Evolutionary conservation across 768 basidiomycete species (phyloP).

Genomic region (Leucosporidium creatinivorum): DNA sequence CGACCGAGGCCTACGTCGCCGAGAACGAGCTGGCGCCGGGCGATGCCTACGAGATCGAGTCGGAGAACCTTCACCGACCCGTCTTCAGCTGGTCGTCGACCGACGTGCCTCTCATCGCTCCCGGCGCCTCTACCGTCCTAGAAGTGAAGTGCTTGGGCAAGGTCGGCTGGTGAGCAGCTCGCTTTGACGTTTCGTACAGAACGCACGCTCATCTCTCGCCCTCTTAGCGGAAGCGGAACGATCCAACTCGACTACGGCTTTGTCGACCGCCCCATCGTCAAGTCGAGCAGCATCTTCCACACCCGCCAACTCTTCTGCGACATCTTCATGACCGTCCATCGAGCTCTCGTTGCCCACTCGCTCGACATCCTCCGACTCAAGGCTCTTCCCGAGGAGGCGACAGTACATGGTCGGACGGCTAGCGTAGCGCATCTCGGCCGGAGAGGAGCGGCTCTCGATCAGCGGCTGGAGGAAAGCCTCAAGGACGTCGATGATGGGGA

Average conservation of each 20-base stretch:
- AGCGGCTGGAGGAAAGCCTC: conserved; percentile 33
- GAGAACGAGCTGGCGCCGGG: conserved; percentile 75
- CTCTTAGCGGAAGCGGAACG: conserved; percentile 62
- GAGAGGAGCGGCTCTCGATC: conserved; percentile 27
- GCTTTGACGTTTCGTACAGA: not conserved
- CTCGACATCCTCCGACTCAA: conserved; percentile 70
- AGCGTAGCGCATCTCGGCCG: conserved; percentile 23
- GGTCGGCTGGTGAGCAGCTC: conserved; percentile 66
- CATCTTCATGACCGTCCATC: conserved; percentile 86
- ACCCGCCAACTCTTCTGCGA: conserved; percentile 82
- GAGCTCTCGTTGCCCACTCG: conserved; percentile 77
- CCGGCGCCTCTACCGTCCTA: conserved; percentile 64
- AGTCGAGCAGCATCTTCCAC: conserved; percentile 54
- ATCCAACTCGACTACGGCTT: conserved; percentile 78
- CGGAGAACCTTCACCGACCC: conserved; percentile 65
- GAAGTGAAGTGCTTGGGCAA: conserved; percentile 76
- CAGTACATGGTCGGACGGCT: conserved; percentile 12
- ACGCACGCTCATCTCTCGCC: not conserved
- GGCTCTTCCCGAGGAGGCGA: conserved; percentile 1
- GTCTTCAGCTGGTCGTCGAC: conserved; percentile 66
- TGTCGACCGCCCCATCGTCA: conserved; percentile 47
- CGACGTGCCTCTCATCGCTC: conserved; percentile 51
- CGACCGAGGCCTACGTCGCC: conserved; percentile 65
- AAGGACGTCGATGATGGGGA: conserved; percentile 48
- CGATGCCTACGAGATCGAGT: conserved; percentile 85